Evolutionary conservation across 1,284 basidiomycete species (phyloP).

Genomic region (Chondrostereum purpureum): DNA sequence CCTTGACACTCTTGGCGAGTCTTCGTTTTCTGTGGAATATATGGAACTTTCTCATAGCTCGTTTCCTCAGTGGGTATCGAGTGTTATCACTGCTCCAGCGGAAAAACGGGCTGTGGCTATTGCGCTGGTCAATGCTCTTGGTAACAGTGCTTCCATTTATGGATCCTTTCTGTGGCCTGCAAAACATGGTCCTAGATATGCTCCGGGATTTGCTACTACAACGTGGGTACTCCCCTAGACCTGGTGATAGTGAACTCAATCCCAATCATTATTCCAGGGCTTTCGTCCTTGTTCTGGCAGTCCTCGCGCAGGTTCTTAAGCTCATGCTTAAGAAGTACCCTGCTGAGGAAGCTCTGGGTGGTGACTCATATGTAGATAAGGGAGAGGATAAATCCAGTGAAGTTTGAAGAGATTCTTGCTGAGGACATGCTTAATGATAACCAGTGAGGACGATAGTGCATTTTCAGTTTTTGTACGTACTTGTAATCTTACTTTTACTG

Average conservation of each 20-base stretch:
- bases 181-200: conserved; percentile 30
- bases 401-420: neutral
- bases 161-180: conserved; percentile 38
- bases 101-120: conserved; percentile 28
- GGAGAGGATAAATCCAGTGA: conserved; percentile 2
- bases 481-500: too few species aligned
- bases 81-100: conserved; percentile 22
- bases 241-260: neutral
- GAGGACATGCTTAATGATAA: too few species aligned
- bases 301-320: conserved; percentile 18
- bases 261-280: conserved; percentile 9
- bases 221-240: conserved; percentile 12
- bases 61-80: conserved; percentile 15
- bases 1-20: conserved; percentile 32
- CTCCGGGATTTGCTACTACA: conserved; percentile 32
- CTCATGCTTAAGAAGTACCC: conserved; percentile 13
- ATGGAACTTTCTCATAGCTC: conserved; percentile 9
- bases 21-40: conserved; percentile 23
- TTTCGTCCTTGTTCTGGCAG: conserved; percentile 17
- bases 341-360: conserved; percentile 1
- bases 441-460: too few species aligned
- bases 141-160: conserved; percentile 31
- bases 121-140: conserved; percentile 25
- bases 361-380: conserved; percentile 1
- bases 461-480: too few species aligned